These are phyloP conservation scores for Boletus sensibilis DNA, from an alignment of 768 basidiomycete species.

Conservation along the genomic window DNA sequence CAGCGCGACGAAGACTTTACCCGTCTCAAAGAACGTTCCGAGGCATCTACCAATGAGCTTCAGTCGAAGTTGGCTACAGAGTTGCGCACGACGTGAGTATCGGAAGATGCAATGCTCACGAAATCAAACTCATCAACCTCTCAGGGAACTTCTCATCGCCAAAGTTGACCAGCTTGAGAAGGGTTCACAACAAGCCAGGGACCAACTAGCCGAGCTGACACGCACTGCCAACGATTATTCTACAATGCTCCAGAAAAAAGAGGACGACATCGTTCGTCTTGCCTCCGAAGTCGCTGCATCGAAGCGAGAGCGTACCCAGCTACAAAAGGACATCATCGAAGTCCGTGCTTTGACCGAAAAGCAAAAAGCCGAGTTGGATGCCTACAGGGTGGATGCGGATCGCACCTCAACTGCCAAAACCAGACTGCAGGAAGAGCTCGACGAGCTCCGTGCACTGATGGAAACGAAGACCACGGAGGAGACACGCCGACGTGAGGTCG, in stretches of 20 bases:
- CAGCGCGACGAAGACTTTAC: slow-evolving; percentile 81
- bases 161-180: slow-evolving; percentile 63
- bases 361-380: slow-evolving; percentile 58
- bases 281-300: slow-evolving; percentile 51
- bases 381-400: slow-evolving; percentile 55
- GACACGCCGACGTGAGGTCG: slow-evolving; percentile 76
- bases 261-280: slow-evolving; percentile 62
- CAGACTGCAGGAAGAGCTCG: slow-evolving; percentile 79
- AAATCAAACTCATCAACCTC: background rate
- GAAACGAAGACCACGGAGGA: slow-evolving; percentile 87
- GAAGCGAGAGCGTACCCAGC: slow-evolving; percentile 52
- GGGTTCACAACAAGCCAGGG: slow-evolving; percentile 67
- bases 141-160: slow-evolving; percentile 61
- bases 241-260: slow-evolving; percentile 71
- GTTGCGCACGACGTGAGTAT: slow-evolving; percentile 57
- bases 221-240: slow-evolving; percentile 77
- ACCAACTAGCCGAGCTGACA: slow-evolving; percentile 76
- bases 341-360: slow-evolving; percentile 69
- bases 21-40: slow-evolving; percentile 74
- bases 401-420: slow-evolving; percentile 44
- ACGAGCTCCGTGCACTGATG: slow-evolving; percentile 80
- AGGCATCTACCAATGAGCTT: slow-evolving; percentile 60
- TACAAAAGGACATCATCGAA: slow-evolving; percentile 61
- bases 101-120: background rate
- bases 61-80: slow-evolving; percentile 71